Percentiles rank a stretch among this genome's conserved stretches.
Conservation (phyloP, 2,329 filamentous ascomycete species). For the Neofusicoccum sp. region DNA sequence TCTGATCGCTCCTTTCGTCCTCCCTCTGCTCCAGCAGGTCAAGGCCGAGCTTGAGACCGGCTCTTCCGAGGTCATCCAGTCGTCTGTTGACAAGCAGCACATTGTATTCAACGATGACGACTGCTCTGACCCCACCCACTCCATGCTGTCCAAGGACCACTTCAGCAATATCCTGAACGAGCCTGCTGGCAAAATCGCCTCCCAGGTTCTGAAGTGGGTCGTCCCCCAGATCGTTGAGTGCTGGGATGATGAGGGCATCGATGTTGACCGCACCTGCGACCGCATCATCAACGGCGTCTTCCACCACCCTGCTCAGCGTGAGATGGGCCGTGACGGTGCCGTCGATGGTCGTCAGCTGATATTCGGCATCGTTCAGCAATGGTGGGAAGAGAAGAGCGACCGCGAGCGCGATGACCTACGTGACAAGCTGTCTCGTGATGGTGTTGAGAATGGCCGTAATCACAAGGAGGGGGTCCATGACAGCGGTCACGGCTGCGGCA, state of each 20-base stretch:
- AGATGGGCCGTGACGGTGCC: conserved; percentile 67
- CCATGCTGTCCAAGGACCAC: conserved; percentile 94
- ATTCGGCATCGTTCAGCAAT: conserved; percentile 76
- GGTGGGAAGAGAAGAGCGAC: conserved; percentile 72
- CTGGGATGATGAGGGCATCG: conserved; percentile 74
- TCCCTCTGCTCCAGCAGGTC: conserved; percentile 83
- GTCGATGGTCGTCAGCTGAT: conserved; percentile 71
- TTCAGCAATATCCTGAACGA: conserved; percentile 90
- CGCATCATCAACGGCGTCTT: conserved; percentile 80
- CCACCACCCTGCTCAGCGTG: conserved; percentile 80
- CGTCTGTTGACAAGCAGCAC: conserved; percentile 78
- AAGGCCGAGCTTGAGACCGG: conserved; percentile 84
- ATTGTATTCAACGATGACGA: conserved; percentile 80
- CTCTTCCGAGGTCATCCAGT: conserved; percentile 82
- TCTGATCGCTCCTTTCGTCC: conserved; percentile 82
- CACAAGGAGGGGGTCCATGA: conserved; percentile 85
- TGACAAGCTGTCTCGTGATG: conserved; percentile 71
- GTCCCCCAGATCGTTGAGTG: conserved; percentile 86
- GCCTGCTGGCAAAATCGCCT: conserved; percentile 78
- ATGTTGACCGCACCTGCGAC: conserved; percentile 68
- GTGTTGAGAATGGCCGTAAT: conserved; percentile 74
- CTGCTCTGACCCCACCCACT: conserved; percentile 82
- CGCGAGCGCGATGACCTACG: conserved; percentile 66
- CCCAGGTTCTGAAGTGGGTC: conserved; percentile 75
- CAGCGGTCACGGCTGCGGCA: conserved; percentile 81